Evolutionary conservation across 176 grass and related monocot genomes (phyloP), one percentile per base, ranked within the genome.

Genomic region (Carex myosuroides): DNA sequence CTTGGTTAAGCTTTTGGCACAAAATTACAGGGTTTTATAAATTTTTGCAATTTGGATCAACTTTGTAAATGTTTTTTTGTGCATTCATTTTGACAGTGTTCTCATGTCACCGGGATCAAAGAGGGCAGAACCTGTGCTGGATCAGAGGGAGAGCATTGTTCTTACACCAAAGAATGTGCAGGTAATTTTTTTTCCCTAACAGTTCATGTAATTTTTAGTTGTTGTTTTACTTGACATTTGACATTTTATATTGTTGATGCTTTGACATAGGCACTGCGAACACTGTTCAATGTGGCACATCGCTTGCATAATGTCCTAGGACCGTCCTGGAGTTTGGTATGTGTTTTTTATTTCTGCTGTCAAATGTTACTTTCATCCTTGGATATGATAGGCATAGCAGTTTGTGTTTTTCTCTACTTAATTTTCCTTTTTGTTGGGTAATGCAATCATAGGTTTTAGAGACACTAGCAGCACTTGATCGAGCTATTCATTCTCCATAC

Each of bases 241-340:
- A 61, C 13, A 50, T 78, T 89, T 54, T 53, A 82, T 86, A 18
- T 80, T 87, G 82, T 37, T 39, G n/a, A 22, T 81, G 57, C 60
- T 30, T 79, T 52, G 84, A 83, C 70, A 60, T 84, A 98, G 95
- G 92, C 95, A 73, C 81, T 98, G 60, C 91, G 95, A 87, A 98
- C 95, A 67, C 92, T 98, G 74, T 98, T 98, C 81, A 98, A 98
- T 85, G 92, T 98, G 70, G 95, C 95, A 33, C 95, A 98, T 89
- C 91, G 95, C 60, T 93, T 98, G 85, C 95, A 98, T 84, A 98
- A 98, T 95, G 85, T 93, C 33, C 84, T 98, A 59, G 95, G 95
- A 52, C 89, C 95, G 64, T 98, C 95, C 60, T 98, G 95, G 95
- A 90, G 94, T 84, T 90, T 98, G 91, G 95, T 98, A 98, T 84